phyloP scores from a whole-genome alignment of 257 asterid genomes.

The Solanum neorickii region DNA sequence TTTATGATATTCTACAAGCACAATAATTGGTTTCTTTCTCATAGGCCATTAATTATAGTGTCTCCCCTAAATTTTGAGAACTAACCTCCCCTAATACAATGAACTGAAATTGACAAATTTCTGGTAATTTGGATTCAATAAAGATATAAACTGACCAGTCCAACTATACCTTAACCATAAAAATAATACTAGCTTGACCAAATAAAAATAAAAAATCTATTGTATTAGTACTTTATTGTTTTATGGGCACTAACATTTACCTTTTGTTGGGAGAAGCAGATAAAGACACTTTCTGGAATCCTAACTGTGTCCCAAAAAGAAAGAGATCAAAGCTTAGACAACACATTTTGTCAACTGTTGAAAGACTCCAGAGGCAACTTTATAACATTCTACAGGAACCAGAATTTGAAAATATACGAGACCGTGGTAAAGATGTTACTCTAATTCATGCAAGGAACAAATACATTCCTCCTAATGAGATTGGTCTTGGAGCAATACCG shows the following conservation, averaged over 20 bases:
- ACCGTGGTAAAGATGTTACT: slow-evolving; percentile 3
- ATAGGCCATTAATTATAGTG: neutral
- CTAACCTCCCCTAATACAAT: too few species aligned
- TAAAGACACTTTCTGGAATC: slow-evolving; percentile 6
- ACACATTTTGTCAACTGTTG: slow-evolving; percentile 8
- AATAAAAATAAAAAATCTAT: neutral
- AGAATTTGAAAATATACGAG: neutral
- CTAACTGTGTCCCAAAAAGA: slow-evolving; percentile 9
- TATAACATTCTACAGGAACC: neutral
- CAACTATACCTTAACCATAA: neutral
- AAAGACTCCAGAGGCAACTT: slow-evolving; percentile 18
- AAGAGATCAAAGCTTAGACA: slow-evolving; percentile 26
- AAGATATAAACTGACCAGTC: neutral
- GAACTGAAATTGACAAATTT: neutral
- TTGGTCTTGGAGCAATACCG: slow-evolving; percentile 36
- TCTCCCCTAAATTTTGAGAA: neutral
- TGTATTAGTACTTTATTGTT: neutral
- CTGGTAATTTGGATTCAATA: neutral
- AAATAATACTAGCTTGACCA: neutral
- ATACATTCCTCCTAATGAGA: slow-evolving; percentile 26
- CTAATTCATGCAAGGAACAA: slow-evolving; percentile 17
- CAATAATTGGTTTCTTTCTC: neutral
- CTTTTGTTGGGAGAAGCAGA: neutral
- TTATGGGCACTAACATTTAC: neutral
- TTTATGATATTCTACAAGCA: neutral